Evolutionary conservation across 768 basidiomycete genomes (phyloP).

Genomic region (Panaeolus cyanescens): DNA sequence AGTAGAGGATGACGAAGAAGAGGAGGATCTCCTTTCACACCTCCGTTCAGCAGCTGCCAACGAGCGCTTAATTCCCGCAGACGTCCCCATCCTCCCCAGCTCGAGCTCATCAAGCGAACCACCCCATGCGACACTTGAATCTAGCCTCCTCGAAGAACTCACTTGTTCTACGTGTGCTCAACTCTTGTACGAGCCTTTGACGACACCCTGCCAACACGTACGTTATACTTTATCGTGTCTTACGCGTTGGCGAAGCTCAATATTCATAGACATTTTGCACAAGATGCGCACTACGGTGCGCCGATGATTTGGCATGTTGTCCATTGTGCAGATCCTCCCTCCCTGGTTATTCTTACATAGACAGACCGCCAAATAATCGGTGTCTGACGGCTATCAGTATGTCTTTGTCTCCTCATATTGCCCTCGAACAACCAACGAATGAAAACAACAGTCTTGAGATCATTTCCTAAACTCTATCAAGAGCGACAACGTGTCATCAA

Average conservation of each 20-base stretch:
- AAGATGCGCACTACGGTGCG: constrained; percentile 83
- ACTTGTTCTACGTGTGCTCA: constrained; percentile 91
- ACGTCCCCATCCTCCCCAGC: constrained; percentile 26
- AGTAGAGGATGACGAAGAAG: constrained; percentile 19
- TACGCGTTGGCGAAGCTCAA: constrained; percentile 7
- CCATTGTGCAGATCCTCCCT: constrained; percentile 84
- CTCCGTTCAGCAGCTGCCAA: constrained; percentile 32
- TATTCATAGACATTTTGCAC: constrained; percentile 80
- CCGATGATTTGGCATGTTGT: constrained; percentile 83
- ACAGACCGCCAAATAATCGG: constrained; percentile 70
- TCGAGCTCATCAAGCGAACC: constrained; percentile 34
- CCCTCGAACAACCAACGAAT: background rate
- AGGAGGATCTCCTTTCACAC: constrained; percentile 39
- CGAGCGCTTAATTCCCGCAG: constrained; percentile 30
- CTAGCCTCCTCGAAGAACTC: constrained; percentile 67
- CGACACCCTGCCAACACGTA: constrained; percentile 95
- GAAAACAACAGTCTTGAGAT: constrained; percentile 49
- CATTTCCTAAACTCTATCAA: constrained; percentile 67
- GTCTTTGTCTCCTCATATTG: constrained; percentile 41
- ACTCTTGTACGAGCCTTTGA: constrained; percentile 83
- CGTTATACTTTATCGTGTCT: constrained; percentile 28
- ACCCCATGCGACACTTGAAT: constrained; percentile 19
- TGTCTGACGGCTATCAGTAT: background rate
- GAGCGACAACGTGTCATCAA: constrained; percentile 62
- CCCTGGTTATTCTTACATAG: constrained; percentile 79